phyloP scores from a whole-genome alignment of 345 rosid genomes.

The Linum tenue region DNA sequence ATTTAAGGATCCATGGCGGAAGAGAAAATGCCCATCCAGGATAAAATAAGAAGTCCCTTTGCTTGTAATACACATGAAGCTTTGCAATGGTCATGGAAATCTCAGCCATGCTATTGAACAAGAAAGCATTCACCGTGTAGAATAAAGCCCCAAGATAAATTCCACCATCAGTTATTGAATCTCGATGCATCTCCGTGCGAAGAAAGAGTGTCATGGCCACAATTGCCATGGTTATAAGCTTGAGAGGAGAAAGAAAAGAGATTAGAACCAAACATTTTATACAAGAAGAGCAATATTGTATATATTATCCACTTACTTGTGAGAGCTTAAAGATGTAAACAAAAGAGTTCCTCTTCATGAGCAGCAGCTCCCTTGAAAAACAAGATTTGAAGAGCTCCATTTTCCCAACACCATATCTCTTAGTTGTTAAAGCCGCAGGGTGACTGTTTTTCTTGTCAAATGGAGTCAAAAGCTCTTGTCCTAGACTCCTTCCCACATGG shows the following conservation, averaged over 20 bases:
- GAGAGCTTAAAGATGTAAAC: constrained; percentile 6
- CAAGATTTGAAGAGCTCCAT: constrained; percentile 1
- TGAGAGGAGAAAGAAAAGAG: background rate
- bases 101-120: constrained; percentile 71
- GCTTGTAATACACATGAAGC: constrained; percentile 85
- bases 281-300: no score
- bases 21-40: constrained; percentile 77
- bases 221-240: constrained; percentile 24
- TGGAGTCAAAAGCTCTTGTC: background rate
- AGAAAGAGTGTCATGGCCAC: constrained; percentile 27
- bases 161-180: constrained; percentile 34
- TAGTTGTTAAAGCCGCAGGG: constrained; percentile 1
- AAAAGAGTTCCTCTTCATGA: constrained; percentile 7
- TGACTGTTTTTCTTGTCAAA: constrained; percentile 4
- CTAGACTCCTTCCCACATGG: background rate
- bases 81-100: constrained; percentile 64
- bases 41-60: constrained; percentile 60
- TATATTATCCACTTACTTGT: background rate
- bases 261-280: no score
- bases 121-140: constrained; percentile 35
- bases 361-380: background rate
- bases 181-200: constrained; percentile 30
- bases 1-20: constrained; percentile 74
- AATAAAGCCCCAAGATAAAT: constrained; percentile 56
- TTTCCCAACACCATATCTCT: constrained; percentile 2